Conservation (phyloP, 2,329 filamentous ascomycete genomes). For the Monosporascus sp. region DNA sequence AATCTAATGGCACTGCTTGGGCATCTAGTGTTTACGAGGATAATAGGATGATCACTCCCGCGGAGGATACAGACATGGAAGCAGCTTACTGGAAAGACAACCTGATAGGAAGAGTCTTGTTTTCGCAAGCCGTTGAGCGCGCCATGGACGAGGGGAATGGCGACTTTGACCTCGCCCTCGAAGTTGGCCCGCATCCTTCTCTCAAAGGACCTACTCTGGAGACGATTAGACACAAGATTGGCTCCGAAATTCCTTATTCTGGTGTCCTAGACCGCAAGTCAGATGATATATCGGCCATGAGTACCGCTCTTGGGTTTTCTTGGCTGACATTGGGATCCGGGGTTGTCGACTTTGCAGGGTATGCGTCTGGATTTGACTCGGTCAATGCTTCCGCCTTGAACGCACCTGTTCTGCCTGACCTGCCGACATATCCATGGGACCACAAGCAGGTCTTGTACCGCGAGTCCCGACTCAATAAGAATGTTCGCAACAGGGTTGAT, state of each 20-base stretch:
- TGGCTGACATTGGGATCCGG: neutral
- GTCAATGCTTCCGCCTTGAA: slow-evolving; percentile 1
- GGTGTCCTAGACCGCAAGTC: neutral
- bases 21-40: neutral
- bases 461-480: slow-evolving; percentile 32
- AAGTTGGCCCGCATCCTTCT: slow-evolving; percentile 6
- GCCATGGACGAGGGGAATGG: too few relatives aligned
- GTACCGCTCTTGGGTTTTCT: neutral
- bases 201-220: neutral
- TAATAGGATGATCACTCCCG: neutral
- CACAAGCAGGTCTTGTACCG: slow-evolving; percentile 32
- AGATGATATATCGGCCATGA: neutral
- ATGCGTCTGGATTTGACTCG: neutral
- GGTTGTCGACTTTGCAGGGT: neutral
- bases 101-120: neutral
- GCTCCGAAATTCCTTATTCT: neutral
- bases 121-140: neutral
- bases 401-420: neutral
- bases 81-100: slow-evolving; percentile 2
- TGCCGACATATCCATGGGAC: slow-evolving; percentile 40
- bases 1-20: neutral
- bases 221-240: neutral
- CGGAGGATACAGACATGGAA: neutral
- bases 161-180: neutral
- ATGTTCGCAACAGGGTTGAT: slow-evolving; percentile 16